phyloP scores from a whole-genome alignment of 2,329 filamentous ascomycete species.

The Rachicladosporium sp. region DNA sequence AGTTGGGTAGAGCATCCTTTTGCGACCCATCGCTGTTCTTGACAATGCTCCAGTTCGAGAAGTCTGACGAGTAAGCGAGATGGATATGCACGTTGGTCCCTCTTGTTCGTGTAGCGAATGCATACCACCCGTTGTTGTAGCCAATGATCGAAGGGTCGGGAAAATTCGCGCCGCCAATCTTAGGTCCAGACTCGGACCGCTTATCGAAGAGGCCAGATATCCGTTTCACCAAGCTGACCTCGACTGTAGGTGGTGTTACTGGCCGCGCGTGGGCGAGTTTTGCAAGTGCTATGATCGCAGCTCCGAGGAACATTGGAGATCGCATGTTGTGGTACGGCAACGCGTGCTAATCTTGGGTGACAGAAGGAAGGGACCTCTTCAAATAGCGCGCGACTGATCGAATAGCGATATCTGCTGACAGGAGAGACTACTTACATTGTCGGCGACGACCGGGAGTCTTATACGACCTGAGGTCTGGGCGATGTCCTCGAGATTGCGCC shows the following conservation, averaged over 20 bases:
- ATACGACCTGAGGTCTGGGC: background rate
- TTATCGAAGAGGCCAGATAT: background rate
- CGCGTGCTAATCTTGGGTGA: too few species aligned
- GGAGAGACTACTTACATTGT: too few species aligned
- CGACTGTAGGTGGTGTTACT: background rate
- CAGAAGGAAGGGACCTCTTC: background rate
- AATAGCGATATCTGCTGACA: background rate
- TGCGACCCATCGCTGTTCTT: conserved; percentile 26
- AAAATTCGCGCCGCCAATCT: conserved; percentile 33
- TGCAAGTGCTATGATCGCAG: background rate
- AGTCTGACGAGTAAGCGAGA: conserved; percentile 38
- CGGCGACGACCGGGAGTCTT: background rate
- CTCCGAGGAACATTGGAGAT: background rate
- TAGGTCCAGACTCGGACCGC: conserved; percentile 12
- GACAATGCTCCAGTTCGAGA: conserved; percentile 36
- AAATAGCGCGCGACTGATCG: background rate
- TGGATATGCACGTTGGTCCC: conserved; percentile 40
- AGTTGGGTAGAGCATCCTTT: conserved; percentile 42
- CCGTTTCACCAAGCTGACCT: too few species aligned
- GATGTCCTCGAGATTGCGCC: too few species aligned
- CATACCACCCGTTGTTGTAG: conserved; percentile 41
- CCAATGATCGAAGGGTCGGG: conserved; percentile 41
- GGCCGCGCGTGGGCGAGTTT: background rate
- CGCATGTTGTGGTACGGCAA: background rate
- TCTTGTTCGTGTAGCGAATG: conserved; percentile 37